phyloP scores from a whole-genome alignment of 2,329 filamentous ascomycete species.

The Acarospora socialis region DNA sequence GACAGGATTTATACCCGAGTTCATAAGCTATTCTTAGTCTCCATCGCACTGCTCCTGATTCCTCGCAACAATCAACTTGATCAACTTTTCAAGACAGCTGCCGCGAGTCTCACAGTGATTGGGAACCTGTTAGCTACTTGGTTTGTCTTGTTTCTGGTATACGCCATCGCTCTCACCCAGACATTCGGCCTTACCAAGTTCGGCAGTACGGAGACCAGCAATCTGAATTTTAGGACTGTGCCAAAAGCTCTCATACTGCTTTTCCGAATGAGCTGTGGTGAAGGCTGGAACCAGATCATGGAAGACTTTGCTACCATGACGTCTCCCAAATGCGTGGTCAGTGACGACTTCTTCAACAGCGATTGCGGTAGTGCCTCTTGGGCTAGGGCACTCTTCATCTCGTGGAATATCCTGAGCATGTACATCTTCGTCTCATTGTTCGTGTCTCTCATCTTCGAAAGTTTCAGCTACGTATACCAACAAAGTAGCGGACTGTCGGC shows the following conservation, averaged over 20 bases:
- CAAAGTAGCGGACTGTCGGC: constrained; percentile 82
- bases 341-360: constrained; percentile 60
- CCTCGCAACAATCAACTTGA: constrained; percentile 94
- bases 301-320: constrained; percentile 77
- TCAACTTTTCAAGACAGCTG: constrained; percentile 96
- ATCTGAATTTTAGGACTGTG: constrained; percentile 85
- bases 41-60: constrained; percentile 78
- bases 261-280: constrained; percentile 83
- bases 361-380: constrained; percentile 87
- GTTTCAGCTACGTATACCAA: constrained; percentile 98
- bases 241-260: constrained; percentile 87
- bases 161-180: constrained; percentile 90
- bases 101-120: constrained; percentile 81
- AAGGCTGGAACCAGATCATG: constrained; percentile 96
- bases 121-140: constrained; percentile 87
- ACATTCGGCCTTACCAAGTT: constrained; percentile 92
- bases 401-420: constrained; percentile 99
- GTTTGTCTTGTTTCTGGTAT: constrained; percentile 93
- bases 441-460: constrained; percentile 97
- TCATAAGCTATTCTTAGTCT: constrained; percentile 88
- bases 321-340: constrained; percentile 66
- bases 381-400: constrained; percentile 80
- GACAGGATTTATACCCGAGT: constrained; percentile 56
- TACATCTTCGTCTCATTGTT: constrained; percentile 99
- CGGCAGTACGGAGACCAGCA: constrained; percentile 53